phyloP scores from a whole-genome alignment of 1,284 basidiomycete genomes.

The Blastosporella zonata region DNA sequence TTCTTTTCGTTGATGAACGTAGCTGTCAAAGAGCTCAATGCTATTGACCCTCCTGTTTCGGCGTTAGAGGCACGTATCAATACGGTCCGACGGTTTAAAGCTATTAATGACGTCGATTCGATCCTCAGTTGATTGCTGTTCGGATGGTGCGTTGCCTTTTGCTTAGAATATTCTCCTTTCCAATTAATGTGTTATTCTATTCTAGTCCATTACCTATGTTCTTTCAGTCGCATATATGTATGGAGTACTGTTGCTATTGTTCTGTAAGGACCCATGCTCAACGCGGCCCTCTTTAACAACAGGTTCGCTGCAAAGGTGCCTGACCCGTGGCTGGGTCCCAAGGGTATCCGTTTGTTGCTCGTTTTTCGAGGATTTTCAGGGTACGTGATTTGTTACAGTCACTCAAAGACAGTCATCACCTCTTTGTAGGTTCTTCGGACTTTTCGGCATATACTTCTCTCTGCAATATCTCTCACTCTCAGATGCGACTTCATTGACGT shows the following conservation, averaged over 20 bases:
- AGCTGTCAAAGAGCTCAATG: slow-evolving; percentile 59
- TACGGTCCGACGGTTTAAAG: background rate
- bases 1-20: slow-evolving; percentile 65
- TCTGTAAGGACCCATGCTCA: background rate
- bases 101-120: background rate
- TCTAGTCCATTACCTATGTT: slow-evolving; percentile 35
- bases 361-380: slow-evolving; percentile 62
- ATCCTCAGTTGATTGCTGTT: slow-evolving; percentile 32
- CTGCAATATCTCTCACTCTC: slow-evolving; percentile 68
- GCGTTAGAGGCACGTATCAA: slow-evolving; percentile 48
- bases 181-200: background rate
- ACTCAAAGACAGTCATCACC: background rate
- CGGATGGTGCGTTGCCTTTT: slow-evolving; percentile 32
- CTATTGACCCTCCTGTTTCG: slow-evolving; percentile 55
- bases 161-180: background rate
- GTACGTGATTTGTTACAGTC: slow-evolving; percentile 28
- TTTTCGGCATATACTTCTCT: slow-evolving; percentile 70
- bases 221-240: slow-evolving; percentile 40
- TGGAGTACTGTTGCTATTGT: background rate
- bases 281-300: too few relatives aligned
- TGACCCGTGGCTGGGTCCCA: slow-evolving; percentile 67
- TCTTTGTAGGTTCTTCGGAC: slow-evolving; percentile 52
- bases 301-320: slow-evolving; percentile 56
- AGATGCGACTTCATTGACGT: slow-evolving; percentile 75
- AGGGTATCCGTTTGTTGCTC: slow-evolving; percentile 59